Base-by-base conservation (phyloP, 176 grass and related monocot genomes). In the Oryza longistaminata region DNA sequence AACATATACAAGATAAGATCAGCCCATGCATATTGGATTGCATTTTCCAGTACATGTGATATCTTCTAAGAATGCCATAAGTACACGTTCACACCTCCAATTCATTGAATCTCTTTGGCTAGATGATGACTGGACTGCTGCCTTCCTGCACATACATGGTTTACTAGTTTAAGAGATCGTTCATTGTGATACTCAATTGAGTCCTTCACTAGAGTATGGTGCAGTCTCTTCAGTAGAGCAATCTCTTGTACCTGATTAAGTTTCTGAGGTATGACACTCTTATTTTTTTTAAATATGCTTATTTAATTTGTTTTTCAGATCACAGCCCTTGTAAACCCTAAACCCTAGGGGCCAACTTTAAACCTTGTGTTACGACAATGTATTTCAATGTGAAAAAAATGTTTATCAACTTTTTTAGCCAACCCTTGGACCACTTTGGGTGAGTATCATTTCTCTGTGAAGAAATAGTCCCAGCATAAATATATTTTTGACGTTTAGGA, bases 1-100 rank as follows among this genome's bases (percentile, higher is more conserved):
- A 31, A 31, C 29, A 35, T 74, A 87, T 98, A 74, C 93, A 98
- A 87, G 96, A 98, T 74, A 90, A 81, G 48, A 80, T 90, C 50
- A 93, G 86, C 87, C 82, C 96, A 0, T 76, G 81, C 43, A 92
- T 95, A 88, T 85, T 98, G 82, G 85, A 93, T 70, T 93, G 93
- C 80, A 90, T 98, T 60, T 98, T 98, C 72, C 96, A 98, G 81
- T 93, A 98, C 80, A 95, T 15, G 93, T 93, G 7, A 92, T 85
- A 87, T 37, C 35, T 37, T 37, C 40, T 42, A 93, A 90, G 73
- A 53, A 65, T 86, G 79, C 87, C 49, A 95, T 95, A 75, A 26
- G 67, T 61, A 88, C 89, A 33, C 88, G 85, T 72, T 95, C 92
- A 5, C 35, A 95, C 65, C 76, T 80, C 21, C 85, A 82, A 42